phyloP scores from a whole-genome alignment of 345 rosid genomes.

The Syzygium jambos region DNA sequence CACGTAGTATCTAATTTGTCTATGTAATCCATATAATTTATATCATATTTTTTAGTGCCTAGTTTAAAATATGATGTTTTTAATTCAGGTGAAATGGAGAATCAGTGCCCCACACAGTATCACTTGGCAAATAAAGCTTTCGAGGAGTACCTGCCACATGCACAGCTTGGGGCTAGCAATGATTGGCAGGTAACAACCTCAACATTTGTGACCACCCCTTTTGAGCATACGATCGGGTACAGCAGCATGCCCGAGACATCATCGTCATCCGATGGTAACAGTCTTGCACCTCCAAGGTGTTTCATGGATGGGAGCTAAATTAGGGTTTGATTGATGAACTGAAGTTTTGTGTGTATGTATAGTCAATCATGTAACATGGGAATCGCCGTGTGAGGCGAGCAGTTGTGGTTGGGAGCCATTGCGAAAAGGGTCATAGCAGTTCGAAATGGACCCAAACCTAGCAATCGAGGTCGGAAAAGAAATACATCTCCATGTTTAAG shows the following conservation, averaged over 20 bases:
- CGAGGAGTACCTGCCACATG: not conserved
- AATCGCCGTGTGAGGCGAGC: not conserved
- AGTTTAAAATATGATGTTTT: not conserved
- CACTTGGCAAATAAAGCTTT: not conserved
- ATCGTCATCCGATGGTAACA: conserved; percentile 20
- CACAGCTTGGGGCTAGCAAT: not conserved
- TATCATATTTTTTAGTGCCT: not conserved
- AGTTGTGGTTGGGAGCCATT: conserved; percentile 11
- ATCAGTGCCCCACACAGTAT: conserved; percentile 22
- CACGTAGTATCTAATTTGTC: not conserved
- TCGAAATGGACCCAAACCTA: conserved; percentile 53
- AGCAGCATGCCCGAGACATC: conserved; percentile 26
- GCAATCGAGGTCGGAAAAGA: conserved; percentile 45
- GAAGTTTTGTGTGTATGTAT: not conserved
- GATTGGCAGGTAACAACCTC: conserved; percentile 16
- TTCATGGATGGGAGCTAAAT: conserved; percentile 9
- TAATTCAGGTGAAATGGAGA: conserved; percentile 27
- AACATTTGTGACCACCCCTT: not conserved
- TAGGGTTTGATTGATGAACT: not conserved
- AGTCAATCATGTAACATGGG: not conserved
- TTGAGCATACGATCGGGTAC: conserved; percentile 11
- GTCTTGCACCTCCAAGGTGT: conserved; percentile 19
- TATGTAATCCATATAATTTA: not conserved
- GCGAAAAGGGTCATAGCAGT: conserved; percentile 83
- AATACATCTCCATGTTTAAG: conserved; percentile 29